phyloP scores from a whole-genome alignment of 139 green algal genomes.

The Volvox africanus region DNA sequence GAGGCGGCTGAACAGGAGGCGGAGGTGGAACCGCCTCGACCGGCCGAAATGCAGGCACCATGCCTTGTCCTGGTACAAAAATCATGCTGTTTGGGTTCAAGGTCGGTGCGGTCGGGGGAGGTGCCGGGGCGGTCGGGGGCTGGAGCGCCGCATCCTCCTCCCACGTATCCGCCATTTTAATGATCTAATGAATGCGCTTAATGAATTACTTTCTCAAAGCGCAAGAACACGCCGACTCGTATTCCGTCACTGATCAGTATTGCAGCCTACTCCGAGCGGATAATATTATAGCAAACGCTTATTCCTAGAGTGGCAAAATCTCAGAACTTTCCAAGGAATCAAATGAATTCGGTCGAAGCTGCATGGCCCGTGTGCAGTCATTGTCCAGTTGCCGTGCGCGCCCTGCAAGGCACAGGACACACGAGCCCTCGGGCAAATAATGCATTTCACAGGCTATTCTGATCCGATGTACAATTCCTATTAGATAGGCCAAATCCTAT shows the following conservation, averaged over 20 bases:
- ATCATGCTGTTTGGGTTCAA: slow-evolving; percentile 46
- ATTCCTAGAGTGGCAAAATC: too few relatives aligned
- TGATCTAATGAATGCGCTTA: neutral
- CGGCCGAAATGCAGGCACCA: slow-evolving; percentile 77
- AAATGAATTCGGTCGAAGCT: too few relatives aligned
- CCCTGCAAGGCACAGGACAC: too few relatives aligned
- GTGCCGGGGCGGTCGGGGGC: slow-evolving; percentile 16
- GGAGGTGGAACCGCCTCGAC: slow-evolving; percentile 67
- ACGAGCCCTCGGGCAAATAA: too few relatives aligned
- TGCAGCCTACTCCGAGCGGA: too few relatives aligned
- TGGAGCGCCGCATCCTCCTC: slow-evolving; percentile 57
- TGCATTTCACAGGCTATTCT: too few relatives aligned
- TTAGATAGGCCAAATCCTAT: too few relatives aligned
- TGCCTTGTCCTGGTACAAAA: slow-evolving; percentile 13
- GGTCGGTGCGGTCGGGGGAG: neutral
- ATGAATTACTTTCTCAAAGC: neutral
- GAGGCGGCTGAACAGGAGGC: slow-evolving; percentile 47
- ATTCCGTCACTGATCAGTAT: neutral
- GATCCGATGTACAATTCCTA: too few relatives aligned
- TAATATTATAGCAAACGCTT: too few relatives aligned
- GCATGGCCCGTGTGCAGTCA: too few relatives aligned
- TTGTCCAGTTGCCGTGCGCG: too few relatives aligned
- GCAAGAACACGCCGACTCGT: neutral
- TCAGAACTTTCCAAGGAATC: too few relatives aligned
- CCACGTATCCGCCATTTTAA: slow-evolving; percentile 57